These are phyloP conservation scores for Ganoderma meredithae DNA, from an alignment of 1,284 basidiomycete genomes.

Conservation along the genomic window DNA sequence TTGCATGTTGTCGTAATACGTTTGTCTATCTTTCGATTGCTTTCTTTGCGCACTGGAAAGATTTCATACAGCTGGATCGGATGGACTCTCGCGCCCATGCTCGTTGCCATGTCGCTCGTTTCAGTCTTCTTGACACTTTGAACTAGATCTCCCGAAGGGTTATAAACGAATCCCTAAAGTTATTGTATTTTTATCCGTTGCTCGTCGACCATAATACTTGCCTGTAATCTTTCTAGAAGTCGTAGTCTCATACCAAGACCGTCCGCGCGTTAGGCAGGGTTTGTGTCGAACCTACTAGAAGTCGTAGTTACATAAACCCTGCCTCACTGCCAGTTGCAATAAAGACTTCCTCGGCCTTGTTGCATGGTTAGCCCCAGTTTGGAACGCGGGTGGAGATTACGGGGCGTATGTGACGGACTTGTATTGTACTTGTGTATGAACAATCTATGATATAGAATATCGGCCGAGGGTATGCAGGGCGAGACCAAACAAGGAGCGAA, in stretches of 20 bases:
- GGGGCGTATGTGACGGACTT: too few species aligned
- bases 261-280: too few species aligned
- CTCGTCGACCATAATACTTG: background rate
- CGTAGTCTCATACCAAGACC: background rate
- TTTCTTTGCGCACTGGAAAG: background rate
- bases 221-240: background rate
- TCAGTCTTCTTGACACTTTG: background rate
- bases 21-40: background rate
- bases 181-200: conserved; percentile 2
- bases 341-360: background rate
- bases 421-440: too few species aligned
- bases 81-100: background rate
- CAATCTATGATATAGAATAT: too few species aligned
- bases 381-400: too few species aligned
- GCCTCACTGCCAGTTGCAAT: background rate
- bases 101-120: background rate
- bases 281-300: too few species aligned
- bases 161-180: background rate
- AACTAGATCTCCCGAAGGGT: background rate
- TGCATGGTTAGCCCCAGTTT: background rate
- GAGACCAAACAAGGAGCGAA: too few species aligned
- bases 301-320: background rate
- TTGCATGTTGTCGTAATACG: background rate
- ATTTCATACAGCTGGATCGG: background rate
- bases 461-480: too few species aligned